Conservation (phyloP, 352 stramenopile genomes). For the Elongisporangium senticosum region DNA sequence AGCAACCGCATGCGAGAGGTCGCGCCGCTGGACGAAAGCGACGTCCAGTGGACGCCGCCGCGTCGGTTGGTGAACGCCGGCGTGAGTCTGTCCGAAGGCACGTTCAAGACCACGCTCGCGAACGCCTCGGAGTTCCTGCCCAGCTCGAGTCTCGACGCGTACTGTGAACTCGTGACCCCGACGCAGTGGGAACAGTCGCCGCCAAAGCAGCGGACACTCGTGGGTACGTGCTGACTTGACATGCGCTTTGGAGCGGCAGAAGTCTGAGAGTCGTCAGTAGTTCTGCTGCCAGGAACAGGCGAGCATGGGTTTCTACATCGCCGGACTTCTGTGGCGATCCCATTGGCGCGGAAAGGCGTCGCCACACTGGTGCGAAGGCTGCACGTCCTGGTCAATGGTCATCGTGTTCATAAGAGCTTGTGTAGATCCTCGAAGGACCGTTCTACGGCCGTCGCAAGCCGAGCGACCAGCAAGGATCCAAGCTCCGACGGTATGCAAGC, state of each 20-base stretch:
- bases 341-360: slow-evolving; percentile 53
- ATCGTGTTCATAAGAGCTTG: slow-evolving; percentile 4
- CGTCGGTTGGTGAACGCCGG: slow-evolving; percentile 20
- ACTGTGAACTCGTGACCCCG: slow-evolving; percentile 66
- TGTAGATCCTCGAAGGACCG: slow-evolving; percentile 69
- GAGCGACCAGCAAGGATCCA: slow-evolving; percentile 63
- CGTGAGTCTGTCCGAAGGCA: slow-evolving; percentile 41
- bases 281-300: slow-evolving; percentile 65
- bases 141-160: slow-evolving; percentile 45
- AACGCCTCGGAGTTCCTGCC: slow-evolving; percentile 56
- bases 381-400: background rate
- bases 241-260: background rate
- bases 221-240: slow-evolving; percentile 20
- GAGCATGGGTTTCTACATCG: slow-evolving; percentile 78
- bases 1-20: slow-evolving; percentile 64
- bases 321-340: slow-evolving; percentile 52
- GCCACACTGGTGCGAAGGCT: slow-evolving; percentile 42
- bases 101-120: slow-evolving; percentile 54
- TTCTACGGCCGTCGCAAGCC: slow-evolving; percentile 75
- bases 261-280: slow-evolving; percentile 13
- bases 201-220: slow-evolving; percentile 17
- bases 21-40: slow-evolving; percentile 18
- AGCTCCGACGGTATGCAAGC: slow-evolving; percentile 40
- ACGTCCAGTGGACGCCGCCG: slow-evolving; percentile 26
- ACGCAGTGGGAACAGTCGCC: slow-evolving; percentile 32